Evolutionary conservation across 1,284 basidiomycete species (phyloP), one percentile per base, ranked within the genome.

Genomic region (Ganoderma lingzhi): DNA sequence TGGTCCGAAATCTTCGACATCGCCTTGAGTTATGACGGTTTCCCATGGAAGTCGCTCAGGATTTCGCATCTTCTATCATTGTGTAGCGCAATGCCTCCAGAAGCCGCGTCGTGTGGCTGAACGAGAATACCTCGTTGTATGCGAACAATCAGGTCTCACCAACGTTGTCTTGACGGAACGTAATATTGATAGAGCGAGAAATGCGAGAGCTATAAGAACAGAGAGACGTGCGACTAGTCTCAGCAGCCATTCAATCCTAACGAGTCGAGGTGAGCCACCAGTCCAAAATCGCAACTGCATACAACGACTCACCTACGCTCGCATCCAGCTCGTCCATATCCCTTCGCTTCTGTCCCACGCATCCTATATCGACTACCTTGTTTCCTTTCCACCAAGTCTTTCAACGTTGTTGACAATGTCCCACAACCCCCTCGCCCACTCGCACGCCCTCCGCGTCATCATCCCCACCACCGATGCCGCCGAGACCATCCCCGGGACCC

Each of bases 391-490:
- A n/a, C 2, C 30, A 9, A 55, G 8, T 35, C 32, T 56, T 56
- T 19, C 30, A 56, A 17, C 30, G 30, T 56, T 15, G 28, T 56
- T 17, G 30, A 56, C 53, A 15, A 62, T 62, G 61, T 45, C 61
- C 61, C 8, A 44, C 12, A 62, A 10, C 55, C 51, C 64, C 6
- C 9, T 48, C 44, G 28, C 42, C 23, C 68, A 64, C 30, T 32
- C 41, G 32, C 64, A 65, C 58, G 65, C 28, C 17, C 68, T 66
- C n/a, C 58, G 45, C 41, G 6, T 70, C 45, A 17, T 32, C 64
- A 69, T 66, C 30, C 51, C 61, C 65, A 35, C 28, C 28, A 23
- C 39, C 63, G 28, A n/a, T 8, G 19, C 30, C n/a, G 63, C 17
- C n/a, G 63, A 41, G 19, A 5, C 41, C 23, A 23, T 64, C 10